Base-by-base conservation (phyloP, 2,329 filamentous ascomycete species). In the Sarocladiaceae sp. region DNA sequence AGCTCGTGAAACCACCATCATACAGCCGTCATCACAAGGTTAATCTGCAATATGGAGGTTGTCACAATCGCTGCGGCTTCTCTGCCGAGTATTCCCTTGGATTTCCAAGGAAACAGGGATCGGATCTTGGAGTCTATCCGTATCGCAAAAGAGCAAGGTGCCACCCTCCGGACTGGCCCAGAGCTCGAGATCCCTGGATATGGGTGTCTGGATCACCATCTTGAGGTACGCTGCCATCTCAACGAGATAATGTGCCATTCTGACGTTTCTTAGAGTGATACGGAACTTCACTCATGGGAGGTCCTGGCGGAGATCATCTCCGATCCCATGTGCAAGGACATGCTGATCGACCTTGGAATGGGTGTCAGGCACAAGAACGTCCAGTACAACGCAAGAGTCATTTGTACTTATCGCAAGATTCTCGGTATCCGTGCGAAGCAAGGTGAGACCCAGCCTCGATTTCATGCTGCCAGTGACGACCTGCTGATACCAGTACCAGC, bases 111-210 rank as follows among this genome's bases (percentile, higher is more conserved):
- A 29, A 87, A 87, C 55, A 61, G 69, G 2, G 68, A 73, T 40
- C 69, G 83, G 15, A 85, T 86, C 50, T 70, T 81, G 15, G 69
- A 83, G 57, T 80, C 75, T 45, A 80, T 85, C 52, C 67, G 63
- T 27, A 52, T 63, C 20, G 80, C 82, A 15, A 85, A 85, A 59
- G 66, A 64, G 37, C 68, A 69, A 3, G 77, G 79, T 20, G 81
- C 82, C n/a, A 74, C 69, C 9, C 61, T 85, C n/a, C 70, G 82
- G 43, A 72, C 76, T 2, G 77, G 78, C 3, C 78, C 73, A 2
- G 78, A 69, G 57, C 58, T 66, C 10, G 63, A 67, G 50, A 60
- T 66, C 44, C 62, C 59, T 33, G 47, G 44, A n/a, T 46, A 46
- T 44, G 58, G 48, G 47, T 61, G 55, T 26, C 50, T 54, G 18